Evolutionary conservation across 2,329 filamentous ascomycete species (phyloP).

Genomic region (Fusarium vanettenii): DNA sequence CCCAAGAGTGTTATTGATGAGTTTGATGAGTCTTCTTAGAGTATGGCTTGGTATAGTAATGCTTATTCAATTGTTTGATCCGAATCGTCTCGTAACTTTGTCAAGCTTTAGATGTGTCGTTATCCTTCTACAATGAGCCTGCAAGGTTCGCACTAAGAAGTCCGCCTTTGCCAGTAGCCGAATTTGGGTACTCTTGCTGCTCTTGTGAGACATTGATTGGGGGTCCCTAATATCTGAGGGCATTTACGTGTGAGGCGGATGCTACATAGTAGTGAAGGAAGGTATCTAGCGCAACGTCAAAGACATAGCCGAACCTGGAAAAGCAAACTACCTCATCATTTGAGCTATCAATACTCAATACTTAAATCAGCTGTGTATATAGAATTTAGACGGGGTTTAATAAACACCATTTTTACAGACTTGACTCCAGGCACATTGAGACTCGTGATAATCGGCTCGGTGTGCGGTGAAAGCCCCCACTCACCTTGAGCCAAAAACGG

Average conservation of each 20-base stretch:
- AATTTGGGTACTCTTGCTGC: background rate
- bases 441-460: background rate
- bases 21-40: conserved; percentile 43
- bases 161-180: background rate
- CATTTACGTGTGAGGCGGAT: background rate
- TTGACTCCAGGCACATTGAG: background rate
- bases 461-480: background rate
- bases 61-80: background rate
- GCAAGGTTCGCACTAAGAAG: background rate
- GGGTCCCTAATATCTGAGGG: background rate
- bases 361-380: background rate
- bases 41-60: background rate
- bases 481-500: background rate
- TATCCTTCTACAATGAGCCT: background rate
- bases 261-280: background rate
- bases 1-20: conserved; percentile 66
- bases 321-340: fast-evolving
- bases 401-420: background rate
- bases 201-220: background rate
- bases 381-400: no score
- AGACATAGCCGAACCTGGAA: no score
- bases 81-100: background rate
- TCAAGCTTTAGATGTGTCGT: background rate
- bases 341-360: background rate
- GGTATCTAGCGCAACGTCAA: background rate